Conservation (phyloP, 805 yeast genomes). For the Saccharomycopsis malanga region DNA sequence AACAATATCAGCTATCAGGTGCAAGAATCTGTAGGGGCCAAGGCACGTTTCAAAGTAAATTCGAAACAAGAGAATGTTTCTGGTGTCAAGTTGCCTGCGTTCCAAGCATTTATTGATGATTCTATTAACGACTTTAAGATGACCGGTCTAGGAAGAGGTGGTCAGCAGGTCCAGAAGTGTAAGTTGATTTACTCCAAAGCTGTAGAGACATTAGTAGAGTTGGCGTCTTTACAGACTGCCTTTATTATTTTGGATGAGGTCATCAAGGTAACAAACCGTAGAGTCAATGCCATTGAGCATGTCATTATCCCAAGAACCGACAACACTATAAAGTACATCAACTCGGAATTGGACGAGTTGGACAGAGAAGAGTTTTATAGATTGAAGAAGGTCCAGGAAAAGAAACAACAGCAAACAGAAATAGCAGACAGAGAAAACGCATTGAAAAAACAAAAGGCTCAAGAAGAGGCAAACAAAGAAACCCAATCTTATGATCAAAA, state of each 20-base stretch:
- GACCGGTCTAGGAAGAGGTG: slow-evolving; percentile 98
- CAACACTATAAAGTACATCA: slow-evolving; percentile 86
- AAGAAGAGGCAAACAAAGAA: slow-evolving; percentile 25
- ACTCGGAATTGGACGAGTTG: slow-evolving; percentile 92
- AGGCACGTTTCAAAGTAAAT: slow-evolving; percentile 82
- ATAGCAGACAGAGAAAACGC: slow-evolving; percentile 22
- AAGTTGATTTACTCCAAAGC: slow-evolving; percentile 89
- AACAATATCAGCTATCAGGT: slow-evolving; percentile 94
- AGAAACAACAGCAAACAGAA: slow-evolving; percentile 69
- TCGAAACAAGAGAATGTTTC: slow-evolving; percentile 95
- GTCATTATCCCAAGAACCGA: slow-evolving; percentile 97
- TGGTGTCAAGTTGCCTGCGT: slow-evolving; percentile 91
- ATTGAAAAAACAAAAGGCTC: slow-evolving; percentile 23
- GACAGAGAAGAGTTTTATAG: slow-evolving; percentile 98
- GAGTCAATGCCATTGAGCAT: slow-evolving; percentile 98
- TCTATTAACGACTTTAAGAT: slow-evolving; percentile 87
- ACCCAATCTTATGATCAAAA: slow-evolving; percentile 17
- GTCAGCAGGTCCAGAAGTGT: slow-evolving; percentile 95
- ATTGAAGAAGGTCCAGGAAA: slow-evolving; percentile 91
- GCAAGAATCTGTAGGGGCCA: slow-evolving; percentile 77
- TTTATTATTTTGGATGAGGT: slow-evolving; percentile 95
- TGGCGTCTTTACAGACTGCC: slow-evolving; percentile 95
- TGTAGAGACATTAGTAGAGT: slow-evolving; percentile 92
- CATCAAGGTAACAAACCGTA: slow-evolving; percentile 93
- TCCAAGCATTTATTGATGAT: slow-evolving; percentile 77